Base-by-base conservation (phyloP, 2,329 filamentous ascomycete genomes). In the Pseudogymnoascus sp. region DNA sequence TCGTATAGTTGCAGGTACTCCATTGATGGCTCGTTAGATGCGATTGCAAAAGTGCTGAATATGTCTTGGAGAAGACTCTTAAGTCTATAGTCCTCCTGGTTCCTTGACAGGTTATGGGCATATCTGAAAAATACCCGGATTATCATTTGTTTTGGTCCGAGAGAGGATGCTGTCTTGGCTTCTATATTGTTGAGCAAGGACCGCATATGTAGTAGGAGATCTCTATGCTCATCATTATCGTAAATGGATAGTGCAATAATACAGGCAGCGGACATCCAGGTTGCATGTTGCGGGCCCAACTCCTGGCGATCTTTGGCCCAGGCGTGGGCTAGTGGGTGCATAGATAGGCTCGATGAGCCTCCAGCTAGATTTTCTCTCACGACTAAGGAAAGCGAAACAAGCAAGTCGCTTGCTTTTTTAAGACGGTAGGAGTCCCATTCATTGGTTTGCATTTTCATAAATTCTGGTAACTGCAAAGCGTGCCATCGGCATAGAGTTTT, bases 241-340 rank as follows among this genome's bases (percentile, higher is more conserved):
- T 13, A 29, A 2, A 41, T 36, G 62, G 65, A 66, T 60, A 68
- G 58, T 41, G 29, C 65, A 65, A 67, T 33, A 38, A 66, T 51
- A 62, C 63, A 67, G 9, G 63, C 66, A 42, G 63, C 15, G 31
- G 48, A 12, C n/a, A 67, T 63, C 64, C 62, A 67, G 61, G 60
- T 17, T 21, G 17, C 3, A 5, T 6, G 2, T 12, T 55, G 48
- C 29, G 33, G 29, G n/a, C 1, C 29, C 44, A 64, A 31, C 25
- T 65, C 58, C 61, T 69, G 67, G 8, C 71, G 68, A 58, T 73
- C 71, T 51, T 66, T 68, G 15, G 71, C 72, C 73, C 72, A 75
- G 2, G 71, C 67, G 61, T 76, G 74, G 10, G 71, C 68, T 2
- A 76, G 66, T 6, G 71, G 72, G 63, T 76, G 73, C 65, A 74